Base-by-base conservation (phyloP, 169 alveolate species). In the Cryptosporidium parvum region DNA sequence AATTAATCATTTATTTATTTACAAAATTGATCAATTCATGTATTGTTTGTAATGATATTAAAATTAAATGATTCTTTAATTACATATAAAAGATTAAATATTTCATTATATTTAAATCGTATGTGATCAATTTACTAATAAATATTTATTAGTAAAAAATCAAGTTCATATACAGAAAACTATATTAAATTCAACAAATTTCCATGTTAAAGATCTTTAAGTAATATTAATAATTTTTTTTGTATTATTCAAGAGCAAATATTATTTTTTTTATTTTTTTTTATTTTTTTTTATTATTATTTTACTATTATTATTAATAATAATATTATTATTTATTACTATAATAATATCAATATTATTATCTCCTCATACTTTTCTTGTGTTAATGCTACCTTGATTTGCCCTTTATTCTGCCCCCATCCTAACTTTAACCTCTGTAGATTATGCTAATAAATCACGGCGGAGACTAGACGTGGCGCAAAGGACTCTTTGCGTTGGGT, bases 1-100 rank as follows among this genome's bases (percentile, higher is more conserved):
- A 56, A 56, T 56, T 56, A 56, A 56, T 56, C 67, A 56, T 56
- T 56, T 23, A 56, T 56, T 56, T 23, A 56, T 56, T 23, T 23
- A 56, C 23, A 21, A 23, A 56, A 56, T 12, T 56, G 18, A 21
- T 23, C 3, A 23, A 23, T 23, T 23, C 62, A 53, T n/a, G 7
- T 53, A 53, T 53, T 52, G 8, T 52, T 0, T 53, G 29, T 53
- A 53, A n/a, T 53, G 62, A 53, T 23, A 53, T n/a, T 53, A 56
- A 56, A 56, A 56, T 56, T 56, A 56, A 56, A n/a, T n/a, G 23
- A 26, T 0, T 26, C 39, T 56, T 53, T n/a, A 56, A 56, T 56
- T 56, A 56, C 14, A 56, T 14, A 9, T 56, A 21, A 26, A 56
- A 56, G 2, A 56, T 56, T 29, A 56, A 56, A 56, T 56, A n/a